A percentile compares a stretch with the other conserved stretches of the same genome.
These are phyloP conservation scores for Teratosphaeria viscida DNA, from an alignment of 2,329 filamentous ascomycete species.

Conservation along the genomic window DNA sequence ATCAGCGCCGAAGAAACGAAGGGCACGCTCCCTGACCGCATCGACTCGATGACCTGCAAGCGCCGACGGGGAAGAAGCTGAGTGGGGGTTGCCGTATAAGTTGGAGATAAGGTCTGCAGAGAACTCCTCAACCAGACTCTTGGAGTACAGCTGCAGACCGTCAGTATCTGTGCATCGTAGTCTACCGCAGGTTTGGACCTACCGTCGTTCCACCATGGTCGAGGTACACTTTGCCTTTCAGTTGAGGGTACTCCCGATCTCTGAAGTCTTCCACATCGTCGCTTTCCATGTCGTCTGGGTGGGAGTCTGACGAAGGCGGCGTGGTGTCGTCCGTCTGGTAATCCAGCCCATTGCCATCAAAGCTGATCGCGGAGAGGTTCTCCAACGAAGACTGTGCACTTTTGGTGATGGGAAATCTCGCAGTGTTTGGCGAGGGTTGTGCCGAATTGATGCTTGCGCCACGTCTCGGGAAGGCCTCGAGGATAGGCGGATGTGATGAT, in stretches of 20 bases:
- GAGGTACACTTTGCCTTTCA: slow-evolving; percentile 34
- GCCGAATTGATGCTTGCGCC: slow-evolving; percentile 7
- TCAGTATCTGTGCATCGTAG: neutral
- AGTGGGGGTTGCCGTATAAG: slow-evolving; percentile 61
- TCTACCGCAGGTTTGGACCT: slow-evolving; percentile 5
- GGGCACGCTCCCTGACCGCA: slow-evolving; percentile 42
- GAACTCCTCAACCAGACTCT: slow-evolving; percentile 47
- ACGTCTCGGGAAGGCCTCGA: slow-evolving; percentile 5
- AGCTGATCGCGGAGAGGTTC: slow-evolving; percentile 23
- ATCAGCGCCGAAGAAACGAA: slow-evolving; percentile 49
- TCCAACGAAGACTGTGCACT: slow-evolving; percentile 19
- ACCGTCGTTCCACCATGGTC: slow-evolving; percentile 33
- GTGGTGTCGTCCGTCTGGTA: slow-evolving; percentile 28
- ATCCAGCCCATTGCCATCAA: slow-evolving; percentile 18
- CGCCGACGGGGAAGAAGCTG: slow-evolving; percentile 49
- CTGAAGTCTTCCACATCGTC: slow-evolving; percentile 31
- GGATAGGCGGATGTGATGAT: neutral
- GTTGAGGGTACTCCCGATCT: slow-evolving; percentile 31
- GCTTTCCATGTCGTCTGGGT: slow-evolving; percentile 22
- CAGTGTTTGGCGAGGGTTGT: slow-evolving; percentile 8
- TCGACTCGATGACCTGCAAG: slow-evolving; percentile 49
- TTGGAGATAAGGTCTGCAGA: slow-evolving; percentile 43
- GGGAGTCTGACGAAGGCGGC: slow-evolving; percentile 21
- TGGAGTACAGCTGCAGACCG: slow-evolving; percentile 40
- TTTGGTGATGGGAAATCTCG: slow-evolving; percentile 9